Percentiles rank a stretch among this genome's conserved stretches.
Conservation (phyloP, 495 filamentous ascomycete genomes). For the Penicillium argentinense region DNA sequence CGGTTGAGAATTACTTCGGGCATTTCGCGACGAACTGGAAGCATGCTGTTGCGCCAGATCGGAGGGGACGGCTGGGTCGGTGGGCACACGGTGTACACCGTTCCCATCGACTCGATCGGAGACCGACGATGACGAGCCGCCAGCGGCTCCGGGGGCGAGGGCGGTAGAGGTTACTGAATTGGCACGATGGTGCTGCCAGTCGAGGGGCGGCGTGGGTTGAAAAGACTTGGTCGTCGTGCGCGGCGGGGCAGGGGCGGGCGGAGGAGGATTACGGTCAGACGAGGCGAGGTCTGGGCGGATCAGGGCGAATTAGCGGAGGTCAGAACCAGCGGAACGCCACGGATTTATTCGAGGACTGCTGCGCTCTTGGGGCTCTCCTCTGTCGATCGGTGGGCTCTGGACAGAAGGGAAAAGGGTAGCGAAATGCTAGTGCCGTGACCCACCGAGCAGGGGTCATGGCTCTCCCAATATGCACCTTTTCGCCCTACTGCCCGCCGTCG, state of each 20-base stretch:
- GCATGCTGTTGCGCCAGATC: conserved; percentile 35
- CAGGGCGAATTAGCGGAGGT: conserved; percentile 12
- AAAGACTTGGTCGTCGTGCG: conserved; percentile 26
- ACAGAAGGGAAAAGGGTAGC: conserved; percentile 27
- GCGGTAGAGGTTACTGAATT: conserved; percentile 36
- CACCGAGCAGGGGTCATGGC: conserved; percentile 31
- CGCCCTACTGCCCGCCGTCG: background rate
- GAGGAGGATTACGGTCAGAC: conserved; percentile 14
- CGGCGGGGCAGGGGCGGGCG: conserved; percentile 18
- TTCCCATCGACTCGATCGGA: conserved; percentile 39
- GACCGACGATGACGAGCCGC: conserved; percentile 33
- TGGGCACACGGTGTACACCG: conserved; percentile 36
- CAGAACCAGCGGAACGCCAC: conserved; percentile 8
- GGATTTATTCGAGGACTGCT: conserved; percentile 6
- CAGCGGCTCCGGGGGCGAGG: conserved; percentile 34
- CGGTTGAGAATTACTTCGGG: conserved; percentile 46
- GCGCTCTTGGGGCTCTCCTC: conserved; percentile 5
- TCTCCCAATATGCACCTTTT: conserved; percentile 17
- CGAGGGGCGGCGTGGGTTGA: conserved; percentile 24
- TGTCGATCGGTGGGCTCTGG: conserved; percentile 25
- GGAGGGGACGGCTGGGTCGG: conserved; percentile 30
- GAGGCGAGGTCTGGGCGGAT: conserved; percentile 18
- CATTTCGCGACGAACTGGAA: conserved; percentile 42
- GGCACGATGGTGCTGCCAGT: conserved; percentile 39
- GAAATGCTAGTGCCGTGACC: conserved; percentile 35